Base-by-base conservation (phyloP, 345 rosid genomes). In the Citrus medica region DNA sequence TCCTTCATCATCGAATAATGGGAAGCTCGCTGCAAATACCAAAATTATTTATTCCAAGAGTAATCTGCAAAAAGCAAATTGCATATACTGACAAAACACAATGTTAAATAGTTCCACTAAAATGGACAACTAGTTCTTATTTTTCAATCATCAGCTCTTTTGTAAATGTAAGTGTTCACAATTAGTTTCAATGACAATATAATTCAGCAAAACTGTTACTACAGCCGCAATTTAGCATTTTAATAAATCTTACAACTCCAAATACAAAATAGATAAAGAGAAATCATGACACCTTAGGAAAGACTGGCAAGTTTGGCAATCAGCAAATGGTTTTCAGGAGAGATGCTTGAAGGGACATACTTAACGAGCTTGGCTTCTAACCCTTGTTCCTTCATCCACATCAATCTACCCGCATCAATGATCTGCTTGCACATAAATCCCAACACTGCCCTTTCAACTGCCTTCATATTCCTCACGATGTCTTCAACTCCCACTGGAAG, bases 401-500 rank as follows among this genome's bases (percentile, higher is more conserved):
- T 85, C 87, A 91, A 79, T 87, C 98, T 93, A 80, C 99, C 97
- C 5, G 76, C 66, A 80, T 95, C 99, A 4, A 95, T 87, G 13
- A 93, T 90, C 86, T 89, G 90, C 82, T 95, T 95, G 86, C 99
- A 95, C 85, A 89, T 91, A 60, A 93, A 93, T 10, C 98, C 99
- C 78, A 93, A 69, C 75, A 71, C 81, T 40, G 98, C 99, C 79
- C 99, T 89, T 67, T 90, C 92, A 24, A 69, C 74, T 25, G 92
- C 85, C 78, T 91, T 86, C 92, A 92, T 90, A 21, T 86, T 86
- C 90, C 85, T 88, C 66, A 89, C 87, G 9, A 83, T 79, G 69
- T 82, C 94, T 82, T 91, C 94, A 40, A 91, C 86, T 2, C 84
- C 82, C 3, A 79, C 82, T n/a, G 78, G 82, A 66, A 83, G 82